These are phyloP conservation scores for Neocallimastix lanati DNA, from an alignment of 192 early-diverging fungal species.

Conservation along the genomic window DNA sequence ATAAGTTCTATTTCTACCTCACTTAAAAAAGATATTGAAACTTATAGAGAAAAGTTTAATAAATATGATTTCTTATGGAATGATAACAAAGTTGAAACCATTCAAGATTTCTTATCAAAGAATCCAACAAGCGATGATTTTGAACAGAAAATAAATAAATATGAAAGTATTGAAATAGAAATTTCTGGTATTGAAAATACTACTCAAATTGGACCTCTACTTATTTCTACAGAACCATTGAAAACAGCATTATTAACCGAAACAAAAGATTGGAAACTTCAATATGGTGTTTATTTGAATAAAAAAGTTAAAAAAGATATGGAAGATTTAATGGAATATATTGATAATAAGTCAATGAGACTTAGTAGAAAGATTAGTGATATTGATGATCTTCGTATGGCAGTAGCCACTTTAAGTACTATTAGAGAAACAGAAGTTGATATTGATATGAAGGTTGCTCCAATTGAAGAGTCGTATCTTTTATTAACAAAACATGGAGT, in stretches of 20 bases:
- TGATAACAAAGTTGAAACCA: conserved; percentile 42
- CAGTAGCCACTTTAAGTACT: conserved; percentile 36
- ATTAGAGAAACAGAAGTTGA: conserved; percentile 45
- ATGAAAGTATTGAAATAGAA: conserved; percentile 37
- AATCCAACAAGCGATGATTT: conserved; percentile 42
- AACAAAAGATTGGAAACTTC: conserved; percentile 51
- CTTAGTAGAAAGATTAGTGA: conserved; percentile 37
- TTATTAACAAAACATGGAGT: conserved; percentile 39
- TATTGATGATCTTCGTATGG: conserved; percentile 42
- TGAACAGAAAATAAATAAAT: conserved; percentile 40
- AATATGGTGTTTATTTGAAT: conserved; percentile 43
- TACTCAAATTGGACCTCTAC: conserved; percentile 37
- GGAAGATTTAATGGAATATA: conserved; percentile 48
- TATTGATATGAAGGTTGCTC: conserved; percentile 46
- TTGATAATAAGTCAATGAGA: conserved; percentile 36
- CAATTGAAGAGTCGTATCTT: conserved; percentile 45
- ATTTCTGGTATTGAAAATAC: conserved; percentile 31
- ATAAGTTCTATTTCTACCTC: conserved; percentile 34
- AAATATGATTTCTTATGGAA: conserved; percentile 51
- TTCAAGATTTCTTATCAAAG: conserved; percentile 27
- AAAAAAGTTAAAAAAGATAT: conserved; percentile 43
- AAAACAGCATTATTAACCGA: conserved; percentile 40
- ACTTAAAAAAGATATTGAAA: conserved; percentile 44
- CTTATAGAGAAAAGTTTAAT: conserved; percentile 35
- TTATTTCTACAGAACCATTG: conserved; percentile 38